Conservation (phyloP, 139 green algal species). For the Nannochloris sp. region DNA sequence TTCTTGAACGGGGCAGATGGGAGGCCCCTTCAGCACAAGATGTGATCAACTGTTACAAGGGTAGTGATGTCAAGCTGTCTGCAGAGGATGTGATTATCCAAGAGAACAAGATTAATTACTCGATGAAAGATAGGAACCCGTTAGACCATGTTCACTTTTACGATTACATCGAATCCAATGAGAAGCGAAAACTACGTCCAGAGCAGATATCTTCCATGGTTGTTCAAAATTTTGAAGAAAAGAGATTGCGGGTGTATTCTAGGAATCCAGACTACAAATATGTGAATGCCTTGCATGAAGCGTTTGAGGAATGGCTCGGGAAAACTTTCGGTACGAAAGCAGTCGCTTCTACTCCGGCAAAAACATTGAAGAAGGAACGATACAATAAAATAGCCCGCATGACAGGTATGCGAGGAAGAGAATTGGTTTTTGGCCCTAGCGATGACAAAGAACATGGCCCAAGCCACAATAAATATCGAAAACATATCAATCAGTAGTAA, state of each 20-base stretch:
- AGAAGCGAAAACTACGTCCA: constrained; percentile 31
- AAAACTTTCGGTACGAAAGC: constrained; percentile 15
- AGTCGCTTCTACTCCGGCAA: background rate
- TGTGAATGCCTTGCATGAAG: constrained; percentile 24
- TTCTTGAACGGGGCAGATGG: constrained; percentile 6
- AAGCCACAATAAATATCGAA: constrained; percentile 21
- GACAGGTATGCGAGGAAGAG: background rate
- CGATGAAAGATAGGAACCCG: constrained; percentile 44
- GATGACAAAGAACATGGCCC: constrained; percentile 19
- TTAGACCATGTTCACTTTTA: constrained; percentile 61
- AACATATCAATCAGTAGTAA: background rate
- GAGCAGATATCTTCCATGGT: constrained; percentile 36
- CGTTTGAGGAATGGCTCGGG: constrained; percentile 31
- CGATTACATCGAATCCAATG: constrained; percentile 27
- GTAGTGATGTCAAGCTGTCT: constrained; percentile 23
- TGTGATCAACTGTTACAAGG: constrained; percentile 31
- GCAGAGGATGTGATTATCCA: constrained; percentile 49
- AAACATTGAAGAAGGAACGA: background rate
- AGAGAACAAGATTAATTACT: constrained; percentile 58
- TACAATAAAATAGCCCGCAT: background rate
- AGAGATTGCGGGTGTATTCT: constrained; percentile 43
- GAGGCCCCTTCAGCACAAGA: constrained; percentile 16
- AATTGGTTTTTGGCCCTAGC: background rate
- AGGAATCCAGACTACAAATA: constrained; percentile 14
- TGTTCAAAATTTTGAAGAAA: constrained; percentile 38